Evolutionary conservation across 2,329 filamentous ascomycete species (phyloP).

Genomic region (Penicillium sp.): DNA sequence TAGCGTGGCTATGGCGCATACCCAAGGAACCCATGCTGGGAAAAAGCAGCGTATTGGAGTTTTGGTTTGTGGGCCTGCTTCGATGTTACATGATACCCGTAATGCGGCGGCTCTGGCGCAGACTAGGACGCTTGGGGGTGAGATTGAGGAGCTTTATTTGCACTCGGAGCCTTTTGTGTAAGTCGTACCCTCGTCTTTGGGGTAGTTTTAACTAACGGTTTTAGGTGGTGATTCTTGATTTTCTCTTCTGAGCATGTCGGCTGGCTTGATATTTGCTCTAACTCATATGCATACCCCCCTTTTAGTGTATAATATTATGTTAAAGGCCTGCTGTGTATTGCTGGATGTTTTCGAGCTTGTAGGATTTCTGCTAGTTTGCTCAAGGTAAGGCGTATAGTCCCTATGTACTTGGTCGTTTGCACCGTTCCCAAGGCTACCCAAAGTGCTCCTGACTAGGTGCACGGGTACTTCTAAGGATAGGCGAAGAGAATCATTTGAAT

Average conservation of each 20-base stretch:
- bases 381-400: too few relatives aligned
- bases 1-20: slow-evolving; percentile 11
- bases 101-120: slow-evolving; percentile 46
- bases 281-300: not conserved
- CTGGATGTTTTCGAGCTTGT: not conserved
- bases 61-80: slow-evolving; percentile 45
- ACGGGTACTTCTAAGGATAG: too few relatives aligned
- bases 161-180: slow-evolving; percentile 46
- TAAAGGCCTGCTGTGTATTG: not conserved
- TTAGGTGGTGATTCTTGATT: slow-evolving; percentile 31
- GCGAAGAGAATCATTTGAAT: too few relatives aligned
- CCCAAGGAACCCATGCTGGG: slow-evolving; percentile 1
- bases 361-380: too few relatives aligned
- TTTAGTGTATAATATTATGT: not conserved
- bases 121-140: slow-evolving; percentile 32
- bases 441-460: too few relatives aligned
- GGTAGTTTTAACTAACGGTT: too few relatives aligned
- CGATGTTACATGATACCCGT: slow-evolving; percentile 47
- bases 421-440: too few relatives aligned
- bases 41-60: slow-evolving; percentile 27
- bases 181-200: too few relatives aligned
- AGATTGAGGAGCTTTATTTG: slow-evolving; percentile 39
- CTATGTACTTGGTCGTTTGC: too few relatives aligned
- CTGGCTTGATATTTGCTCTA: not conserved
- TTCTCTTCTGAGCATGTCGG: not conserved